These are phyloP conservation scores for Cladosporium sp. DNA, from an alignment of 2,329 filamentous ascomycete genomes.

Conservation along the genomic window DNA sequence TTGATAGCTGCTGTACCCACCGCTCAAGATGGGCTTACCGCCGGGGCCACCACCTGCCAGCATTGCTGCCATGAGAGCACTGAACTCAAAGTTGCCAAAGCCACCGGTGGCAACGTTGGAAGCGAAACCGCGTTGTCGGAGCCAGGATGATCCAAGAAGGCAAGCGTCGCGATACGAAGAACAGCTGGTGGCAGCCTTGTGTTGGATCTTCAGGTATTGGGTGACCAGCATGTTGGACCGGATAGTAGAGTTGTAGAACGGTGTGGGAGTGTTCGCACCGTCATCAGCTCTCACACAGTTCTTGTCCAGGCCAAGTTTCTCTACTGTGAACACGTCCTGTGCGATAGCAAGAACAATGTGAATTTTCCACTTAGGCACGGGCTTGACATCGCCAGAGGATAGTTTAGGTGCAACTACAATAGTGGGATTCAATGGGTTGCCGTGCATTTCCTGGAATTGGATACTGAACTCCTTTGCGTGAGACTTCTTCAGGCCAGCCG, in stretches of 20 bases:
- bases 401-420: conserved; percentile 43
- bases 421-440: conserved; percentile 61
- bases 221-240: conserved; percentile 72
- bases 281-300: conserved; percentile 61
- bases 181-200: conserved; percentile 65
- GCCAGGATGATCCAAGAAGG: conserved; percentile 80
- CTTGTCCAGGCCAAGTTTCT: conserved; percentile 66
- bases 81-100: conserved; percentile 92
- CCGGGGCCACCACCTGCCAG: conserved; percentile 72
- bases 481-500: conserved; percentile 61
- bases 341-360: conserved; percentile 73
- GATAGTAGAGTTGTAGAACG: conserved; percentile 85
- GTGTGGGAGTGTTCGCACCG: conserved; percentile 51
- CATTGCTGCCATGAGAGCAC: conserved; percentile 71
- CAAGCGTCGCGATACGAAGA: conserved; percentile 77
- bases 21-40: conserved; percentile 67
- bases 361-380: conserved; percentile 53
- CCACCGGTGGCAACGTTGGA: conserved; percentile 69
- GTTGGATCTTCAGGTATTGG: conserved; percentile 70
- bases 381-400: conserved; percentile 17
- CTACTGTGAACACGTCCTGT: conserved; percentile 62
- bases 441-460: conserved; percentile 27
- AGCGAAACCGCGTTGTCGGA: conserved; percentile 79
- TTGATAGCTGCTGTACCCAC: conserved; percentile 83
- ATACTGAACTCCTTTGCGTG: conserved; percentile 56